These are phyloP conservation scores for Fusarium nodosum DNA, from an alignment of 2,329 filamentous ascomycete genomes.

Conservation along the genomic window DNA sequence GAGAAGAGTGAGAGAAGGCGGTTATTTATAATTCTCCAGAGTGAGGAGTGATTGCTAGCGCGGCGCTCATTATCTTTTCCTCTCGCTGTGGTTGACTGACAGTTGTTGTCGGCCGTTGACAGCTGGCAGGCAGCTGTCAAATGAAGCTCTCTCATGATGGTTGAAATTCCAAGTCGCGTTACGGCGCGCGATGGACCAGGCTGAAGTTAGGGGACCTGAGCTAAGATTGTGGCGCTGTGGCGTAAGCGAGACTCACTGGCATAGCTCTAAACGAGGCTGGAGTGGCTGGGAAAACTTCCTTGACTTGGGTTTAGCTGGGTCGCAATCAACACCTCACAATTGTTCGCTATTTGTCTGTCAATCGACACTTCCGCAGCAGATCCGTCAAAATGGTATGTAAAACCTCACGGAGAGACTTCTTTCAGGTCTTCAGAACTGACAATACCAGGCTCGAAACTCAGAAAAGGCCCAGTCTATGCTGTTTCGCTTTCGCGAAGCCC, in stretches of 20 bases:
- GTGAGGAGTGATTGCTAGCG: slow-evolving; percentile 11
- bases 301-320: slow-evolving; percentile 28
- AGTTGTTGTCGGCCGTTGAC: background rate
- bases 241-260: background rate
- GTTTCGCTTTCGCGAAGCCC: slow-evolving; percentile 98
- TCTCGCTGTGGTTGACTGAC: background rate
- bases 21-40: slow-evolving; percentile 16
- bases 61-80: too few species aligned
- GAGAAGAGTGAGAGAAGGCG: slow-evolving; percentile 9
- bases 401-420: fast-evolving
- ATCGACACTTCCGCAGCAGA: slow-evolving; percentile 14
- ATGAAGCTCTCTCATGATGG: background rate
- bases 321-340: slow-evolving; percentile 34
- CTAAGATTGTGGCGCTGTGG: slow-evolving; percentile 35
- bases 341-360: slow-evolving; percentile 11
- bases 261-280: slow-evolving; percentile 40
- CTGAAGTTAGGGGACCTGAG: slow-evolving; percentile 28
- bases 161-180: slow-evolving; percentile 25
- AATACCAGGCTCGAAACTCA: slow-evolving; percentile 88
- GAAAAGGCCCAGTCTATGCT: slow-evolving; percentile 99
- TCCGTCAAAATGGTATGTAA: slow-evolving; percentile 49
- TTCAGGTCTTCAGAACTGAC: slow-evolving; percentile 17
- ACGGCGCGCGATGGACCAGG: slow-evolving; percentile 33
- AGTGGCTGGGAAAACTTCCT: slow-evolving; percentile 48
- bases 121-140: background rate